Evolutionary conservation across 108 stramenopile genomes (phyloP), one percentile per base, ranked within the genome.

Genomic region (Fragilariopsis cylindrus): DNA sequence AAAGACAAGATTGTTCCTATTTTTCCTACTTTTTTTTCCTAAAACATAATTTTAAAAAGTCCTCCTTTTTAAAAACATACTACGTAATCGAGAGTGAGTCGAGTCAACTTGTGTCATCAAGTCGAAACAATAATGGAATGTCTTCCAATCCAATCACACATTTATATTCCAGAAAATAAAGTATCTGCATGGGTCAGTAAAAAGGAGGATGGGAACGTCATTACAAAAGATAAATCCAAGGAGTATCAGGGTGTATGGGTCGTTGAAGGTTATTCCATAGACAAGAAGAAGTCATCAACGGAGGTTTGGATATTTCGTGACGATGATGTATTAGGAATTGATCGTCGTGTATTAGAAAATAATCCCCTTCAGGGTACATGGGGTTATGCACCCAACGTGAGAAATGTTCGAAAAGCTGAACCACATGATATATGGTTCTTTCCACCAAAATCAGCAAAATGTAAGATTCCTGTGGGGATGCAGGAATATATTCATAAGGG

Each of bases 101-200:
- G 30, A 30, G 30, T 30, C 30, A 30, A 30, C 30, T 30, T 30
- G 30, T 30, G 30, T 30, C 30, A 30, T 30, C 30, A 30, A 30
- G 30, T 30, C 30, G 2, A 30, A 30, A 30, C 30, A 30, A 30
- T 30, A 30, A 30, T 30, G 15, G 76, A 76, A 64, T 19, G 46
- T 9, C 30, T 13, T 60, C 69, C 69, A 16, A 48, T 70, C 4
- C 69, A 62, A 13, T 12, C 62, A 39, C 12, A 57, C 7, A 48
- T 78, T 15, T 78, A 67, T 19, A 73, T 73, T 47, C 78, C 78
- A 12, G 78, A 40, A 8, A 71, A 79, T 46, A 79, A 79, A 30
- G 7, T 45, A 16, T 63, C 60, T 41, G 67, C 71, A 16, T 79
- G 64, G 64, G 78, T 73, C 40, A 48, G 72, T 56, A 72, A 73